phyloP scores from a whole-genome alignment of 805 yeast species.

The Metschnikowia reukaufii region DNA sequence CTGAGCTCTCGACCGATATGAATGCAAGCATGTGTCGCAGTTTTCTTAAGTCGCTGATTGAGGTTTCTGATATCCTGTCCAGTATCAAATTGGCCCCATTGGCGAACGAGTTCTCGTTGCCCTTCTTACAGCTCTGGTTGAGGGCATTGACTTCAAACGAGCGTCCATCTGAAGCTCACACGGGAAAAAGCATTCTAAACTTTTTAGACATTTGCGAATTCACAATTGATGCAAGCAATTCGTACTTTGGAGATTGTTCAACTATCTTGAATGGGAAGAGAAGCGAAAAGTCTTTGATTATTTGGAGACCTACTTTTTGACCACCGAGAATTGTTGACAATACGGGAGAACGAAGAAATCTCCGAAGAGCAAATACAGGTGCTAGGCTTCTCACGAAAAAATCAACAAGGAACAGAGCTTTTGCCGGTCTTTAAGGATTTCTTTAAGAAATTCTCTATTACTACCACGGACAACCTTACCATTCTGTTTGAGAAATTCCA shows the following conservation, averaged over 20 bases:
- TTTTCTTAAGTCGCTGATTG: not conserved
- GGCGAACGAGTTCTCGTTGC: constrained; percentile 40
- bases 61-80: not conserved
- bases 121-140: constrained; percentile 42
- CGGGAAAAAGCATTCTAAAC: constrained; percentile 12
- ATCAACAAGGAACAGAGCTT: constrained; percentile 21
- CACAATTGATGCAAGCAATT: constrained; percentile 29
- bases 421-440: constrained; percentile 44
- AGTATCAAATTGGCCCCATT: constrained; percentile 1
- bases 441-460: constrained; percentile 47
- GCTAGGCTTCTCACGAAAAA: not conserved
- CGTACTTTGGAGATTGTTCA: constrained; percentile 42
- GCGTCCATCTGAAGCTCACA: constrained; percentile 7
- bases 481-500: constrained; percentile 25
- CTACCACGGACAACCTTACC: constrained; percentile 25
- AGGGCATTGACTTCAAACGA: constrained; percentile 26
- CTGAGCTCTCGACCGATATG: constrained; percentile 2
- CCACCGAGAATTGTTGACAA: constrained; percentile 15
- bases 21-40: not conserved
- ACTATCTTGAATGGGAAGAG: constrained; percentile 30
- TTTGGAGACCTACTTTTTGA: constrained; percentile 31
- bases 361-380: not conserved
- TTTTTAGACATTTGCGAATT: constrained; percentile 22
- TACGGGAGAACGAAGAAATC: not conserved
- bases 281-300: constrained; percentile 27